Evolutionary conservation across 257 asterid genomes (phyloP), one percentile per base, ranked within the genome.

Genomic region (Lavandula angustifolia): DNA sequence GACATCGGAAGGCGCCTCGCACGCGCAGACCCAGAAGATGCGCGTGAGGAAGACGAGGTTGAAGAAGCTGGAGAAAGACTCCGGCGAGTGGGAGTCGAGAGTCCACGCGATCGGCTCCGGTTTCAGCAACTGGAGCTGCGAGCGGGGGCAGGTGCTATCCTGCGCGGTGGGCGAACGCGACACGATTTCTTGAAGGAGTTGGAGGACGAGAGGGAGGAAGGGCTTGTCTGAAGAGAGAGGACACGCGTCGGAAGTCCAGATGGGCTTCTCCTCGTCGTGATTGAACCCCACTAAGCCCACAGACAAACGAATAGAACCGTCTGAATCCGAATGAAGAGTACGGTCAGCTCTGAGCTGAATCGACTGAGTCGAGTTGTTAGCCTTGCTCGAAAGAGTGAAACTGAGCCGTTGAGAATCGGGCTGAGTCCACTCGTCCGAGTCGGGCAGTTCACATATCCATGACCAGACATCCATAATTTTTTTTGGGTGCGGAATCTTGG

Each of bases 1-100:
- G 9, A 81, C 84, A 2, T 85, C 89, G 0, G 88, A 49, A 0
- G 95, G 95, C 4, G 91, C 85, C 66, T 88, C 95, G 55, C 68
- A 77, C 0, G 75, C 85, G 38, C 95, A 88, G 4, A 69, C 14
- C 91, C 95, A 91, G 73, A 91, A 91, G 8, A 91, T 88, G 56
- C 89, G 89, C 31, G 85, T 76, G 49, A 91, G 84, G 75, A 91
- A 77, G 49, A 91, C 29, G 73, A 84, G 85, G 67, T 73, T 80
- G 79, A 86, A 91, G 89, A 91, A 84, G 55, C 57, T 69, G 0
- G 98, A 91, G 80, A 91, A 91, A 0, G 96, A 84, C 72, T 91
- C 96, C 0, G 86, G 76, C 4, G 98, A 75, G 85, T 88, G 96
- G 7, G 95, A 79, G 50, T 88, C 95, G 0, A 91, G 76, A 3